Evolutionary conservation across 805 yeast species (phyloP), one percentile per base, ranked within the genome.

Genomic region (Vanderwaltozyma tropicalis): DNA sequence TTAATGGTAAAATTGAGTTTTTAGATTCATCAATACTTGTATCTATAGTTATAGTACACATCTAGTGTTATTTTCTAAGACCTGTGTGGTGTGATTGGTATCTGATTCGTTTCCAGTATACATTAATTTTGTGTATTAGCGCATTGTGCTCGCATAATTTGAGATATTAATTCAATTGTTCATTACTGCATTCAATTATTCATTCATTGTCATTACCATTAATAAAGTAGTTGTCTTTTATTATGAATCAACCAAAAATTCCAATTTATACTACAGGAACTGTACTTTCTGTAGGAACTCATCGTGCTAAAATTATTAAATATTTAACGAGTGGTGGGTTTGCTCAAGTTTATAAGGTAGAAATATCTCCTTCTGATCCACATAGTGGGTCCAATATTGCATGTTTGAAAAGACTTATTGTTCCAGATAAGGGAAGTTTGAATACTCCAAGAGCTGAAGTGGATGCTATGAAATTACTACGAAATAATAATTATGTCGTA

Each of bases 271-370:
- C 69, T n/a, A 80, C 89, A 5, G 95, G 95, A 5, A 81, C 89
- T 2, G 63, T 65, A 42, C 66, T 87, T 44, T 74, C 85, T 2
- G 96, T 87, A 28, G 96, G 96, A 12, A 71, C 87, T 3, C 95
- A 88, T 59, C 66, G 67, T 34, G 80, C 78, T n/a, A 63, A 67
- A 32, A 73, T 87, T 49, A 67, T 71, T 44, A 71, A 78, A 46
- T 88, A 83, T 63, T 64, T 88, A 25, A 81, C 95, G 3, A 80
- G 80, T 53, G 97, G 89, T 63, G 98, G 98, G 16, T 92, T 85
- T 68, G 97, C 98, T 10, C 94, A 84, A 57, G 96, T 92, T 7
- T 92, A 92, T 59, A 71, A 80, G 19, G 92, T 86, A 41, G 72
- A 72, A 32, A 76, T 82, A 15, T 67, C 72, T 16, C 87, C 88